Evolutionary conservation across 768 basidiomycete genomes (phyloP), one percentile per base, ranked within the genome.

Genomic region (Exsudoporus frostii): DNA sequence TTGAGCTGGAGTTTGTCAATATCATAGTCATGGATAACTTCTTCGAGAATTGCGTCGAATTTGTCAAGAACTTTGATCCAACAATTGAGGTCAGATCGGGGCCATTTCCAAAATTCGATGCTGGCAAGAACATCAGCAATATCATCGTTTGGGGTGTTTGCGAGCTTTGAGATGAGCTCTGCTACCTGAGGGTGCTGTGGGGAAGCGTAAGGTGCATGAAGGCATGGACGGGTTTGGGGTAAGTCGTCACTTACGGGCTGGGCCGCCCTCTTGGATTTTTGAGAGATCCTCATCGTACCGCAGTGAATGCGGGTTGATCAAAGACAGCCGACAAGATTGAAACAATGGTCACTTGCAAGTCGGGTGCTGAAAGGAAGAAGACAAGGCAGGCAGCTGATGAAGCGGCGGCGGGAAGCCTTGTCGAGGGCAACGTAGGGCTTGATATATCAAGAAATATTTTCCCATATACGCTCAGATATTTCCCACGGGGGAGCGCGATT

Each of bases 21-120:
- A 49, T 89, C 84, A 70, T 98, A 96, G 70, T 88, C 85, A 55
- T 78, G 78, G 68, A 97, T 88, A 60, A 86, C 76, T 37, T 83
- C 84, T 65, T 90, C 93, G 60, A 98, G 79, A 58, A 97, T 84
- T 54, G 77, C 76, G 74, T 99, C 97, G 68, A 99, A 94, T 68
- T 89, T 90, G 79, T 99, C 96, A 44, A 99, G 83, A 53, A 95
- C 91, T 66, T 87, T 86, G 69, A 92, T 85, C 97, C 97, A 99
- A 51, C 90, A 85, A 73, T 97, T 93, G 55, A 99, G 80, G 77
- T 99, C 97, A 51, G 94, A 94, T 57, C 97, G 83, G 33, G 94
- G 92, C 88, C 92, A 98, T 68, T 81, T 86, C 97, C 97, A 99
- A 5, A 77, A 69, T 61, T 88, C 82, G 64, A 95, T 85, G 55